Evolutionary conservation across 495 filamentous ascomycete species (phyloP), one percentile per base, ranked within the genome.

Genomic region (Penicillium simplicissimum): DNA sequence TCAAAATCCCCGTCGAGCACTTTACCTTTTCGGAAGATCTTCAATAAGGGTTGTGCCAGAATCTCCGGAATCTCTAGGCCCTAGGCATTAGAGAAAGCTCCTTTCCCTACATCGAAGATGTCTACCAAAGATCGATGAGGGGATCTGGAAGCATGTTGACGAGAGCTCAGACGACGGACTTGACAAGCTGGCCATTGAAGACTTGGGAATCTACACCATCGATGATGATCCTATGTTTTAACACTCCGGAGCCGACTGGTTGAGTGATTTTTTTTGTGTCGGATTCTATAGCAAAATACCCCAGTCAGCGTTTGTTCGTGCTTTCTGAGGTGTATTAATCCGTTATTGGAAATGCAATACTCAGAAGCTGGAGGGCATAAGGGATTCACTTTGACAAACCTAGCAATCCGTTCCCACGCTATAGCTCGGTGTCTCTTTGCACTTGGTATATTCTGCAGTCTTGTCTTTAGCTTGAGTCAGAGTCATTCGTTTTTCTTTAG

Each of bases 51-150:
- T 15, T 47, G 31, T 8, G 28, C 17, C 9, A 43, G 0, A 45
- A 45, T 48, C 40, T 57, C 15, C 15, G 31, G 31, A 61, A 61
- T 33, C 11, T 61, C 7, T 56, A 42, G 59, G 43, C 52, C 43
- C 21, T 45, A 19, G 59, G 25, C 31, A 56, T 49, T 67, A 69
- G 69, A 66, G 70, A 4, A 55, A 66, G 17, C 61, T 45, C 21
- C 61, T n/a, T 57, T 2, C 14, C 15, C 11, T 2, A 28, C 34
- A 25, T 57, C 11, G 4, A 42, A 35, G 34, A 34, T 4, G n/a
- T 7, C 17, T 33, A 31, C 14, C n/a, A 47, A 28, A 51, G 19
- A 48, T 61, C 25, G 59, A 61, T 33, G 53, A 51, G 5, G 43
- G 51, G 25, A 40, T 61, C 25, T 61, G 59, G 59, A 34, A 47